A percentile compares a stretch with the other conserved stretches of the same genome.
Conservation (phyloP, 352 stramenopile species). For the Phytophthora kernoviae region DNA sequence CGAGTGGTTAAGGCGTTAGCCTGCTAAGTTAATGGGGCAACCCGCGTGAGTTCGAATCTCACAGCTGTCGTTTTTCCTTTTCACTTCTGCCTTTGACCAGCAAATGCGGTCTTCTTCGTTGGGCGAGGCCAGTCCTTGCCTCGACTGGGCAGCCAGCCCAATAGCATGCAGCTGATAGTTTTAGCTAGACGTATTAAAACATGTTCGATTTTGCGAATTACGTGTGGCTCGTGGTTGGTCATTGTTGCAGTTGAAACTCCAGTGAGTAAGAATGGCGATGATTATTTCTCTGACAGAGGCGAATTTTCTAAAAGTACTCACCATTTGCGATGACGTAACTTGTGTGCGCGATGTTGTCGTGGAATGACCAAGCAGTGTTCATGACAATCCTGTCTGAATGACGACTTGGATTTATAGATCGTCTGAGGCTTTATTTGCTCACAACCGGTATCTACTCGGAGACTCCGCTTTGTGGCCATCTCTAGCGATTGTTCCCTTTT, state of each 20-base stretch:
- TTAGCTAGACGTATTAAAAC: too few relatives aligned
- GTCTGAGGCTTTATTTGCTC: conserved; percentile 1
- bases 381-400: conserved; percentile 37
- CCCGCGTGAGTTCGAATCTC: too few relatives aligned
- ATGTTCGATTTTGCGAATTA: neutral
- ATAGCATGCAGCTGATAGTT: too few relatives aligned
- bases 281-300: conserved; percentile 37
- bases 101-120: too few relatives aligned
- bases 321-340: conserved; percentile 31
- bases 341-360: conserved; percentile 22
- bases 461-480: conserved; percentile 38
- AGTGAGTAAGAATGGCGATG: conserved; percentile 21
- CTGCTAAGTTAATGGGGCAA: too few relatives aligned
- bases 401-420: conserved; percentile 13
- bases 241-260: conserved; percentile 14
- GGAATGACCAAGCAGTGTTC: conserved; percentile 29
- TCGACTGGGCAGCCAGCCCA: too few relatives aligned
- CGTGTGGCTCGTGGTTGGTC: neutral
- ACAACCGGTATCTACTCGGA: conserved; percentile 28
- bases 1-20: too few relatives aligned
- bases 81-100: too few relatives aligned
- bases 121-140: too few relatives aligned
- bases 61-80: too few relatives aligned
- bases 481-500: conserved; percentile 12
- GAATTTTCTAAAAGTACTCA: conserved; percentile 26